Evolutionary conservation across 768 basidiomycete species (phyloP).

Genomic region (Phallus indusiatus): DNA sequence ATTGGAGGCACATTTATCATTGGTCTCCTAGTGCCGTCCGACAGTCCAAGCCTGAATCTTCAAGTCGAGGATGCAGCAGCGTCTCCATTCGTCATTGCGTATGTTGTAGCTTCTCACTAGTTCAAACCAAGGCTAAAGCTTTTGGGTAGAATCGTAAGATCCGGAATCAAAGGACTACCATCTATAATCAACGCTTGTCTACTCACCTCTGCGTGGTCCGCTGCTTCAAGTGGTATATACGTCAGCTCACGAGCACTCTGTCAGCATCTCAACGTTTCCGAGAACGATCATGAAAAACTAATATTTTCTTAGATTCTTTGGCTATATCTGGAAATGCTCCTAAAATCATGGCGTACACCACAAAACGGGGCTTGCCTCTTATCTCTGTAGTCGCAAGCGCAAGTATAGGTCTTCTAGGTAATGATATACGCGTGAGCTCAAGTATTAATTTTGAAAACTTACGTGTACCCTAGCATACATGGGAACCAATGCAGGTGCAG

Average conservation of each 20-base stretch:
- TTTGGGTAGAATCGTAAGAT: slow-evolving; percentile 23
- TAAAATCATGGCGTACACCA: slow-evolving; percentile 60
- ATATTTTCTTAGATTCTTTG: slow-evolving; percentile 54
- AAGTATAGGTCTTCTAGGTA: slow-evolving; percentile 42
- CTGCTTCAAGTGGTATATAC: slow-evolving; percentile 31
- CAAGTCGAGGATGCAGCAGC: slow-evolving; percentile 34
- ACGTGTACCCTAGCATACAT: slow-evolving; percentile 60
- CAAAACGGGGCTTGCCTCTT: slow-evolving; percentile 67
- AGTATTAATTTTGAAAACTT: neutral
- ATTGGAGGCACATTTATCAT: slow-evolving; percentile 12
- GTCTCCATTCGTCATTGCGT: slow-evolving; percentile 51
- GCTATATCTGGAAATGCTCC: slow-evolving; percentile 77
- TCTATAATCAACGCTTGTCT: slow-evolving; percentile 20
- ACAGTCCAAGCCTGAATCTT: slow-evolving; percentile 31
- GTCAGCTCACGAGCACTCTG: slow-evolving; percentile 27
- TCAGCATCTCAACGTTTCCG: slow-evolving; percentile 5
- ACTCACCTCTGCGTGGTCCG: slow-evolving; percentile 34
- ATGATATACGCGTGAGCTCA: neutral
- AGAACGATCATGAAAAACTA: neutral
- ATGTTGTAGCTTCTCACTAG: neutral
- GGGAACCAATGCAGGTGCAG: slow-evolving; percentile 57
- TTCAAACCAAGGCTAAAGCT: neutral
- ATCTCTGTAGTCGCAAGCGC: slow-evolving; percentile 62
- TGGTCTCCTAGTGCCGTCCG: slow-evolving; percentile 39
- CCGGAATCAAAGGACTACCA: slow-evolving; percentile 52